phyloP scores from a whole-genome alignment of 306 rosid genomes.

The barrel medic (Medicago truncatula) region DNA sequence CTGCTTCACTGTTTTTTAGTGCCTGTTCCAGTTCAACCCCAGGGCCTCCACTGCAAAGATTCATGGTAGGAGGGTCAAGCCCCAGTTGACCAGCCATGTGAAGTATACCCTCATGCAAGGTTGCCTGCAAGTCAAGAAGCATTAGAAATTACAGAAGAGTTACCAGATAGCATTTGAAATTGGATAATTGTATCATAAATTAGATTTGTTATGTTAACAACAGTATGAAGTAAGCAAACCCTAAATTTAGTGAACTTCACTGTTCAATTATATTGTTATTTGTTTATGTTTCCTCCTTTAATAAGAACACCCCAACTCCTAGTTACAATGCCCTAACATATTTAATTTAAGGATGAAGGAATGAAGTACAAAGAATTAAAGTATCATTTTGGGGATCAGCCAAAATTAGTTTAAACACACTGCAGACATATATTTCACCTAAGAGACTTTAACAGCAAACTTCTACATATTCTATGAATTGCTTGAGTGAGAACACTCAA shows the following conservation, averaged over 20 bases:
- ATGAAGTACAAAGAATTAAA: slow-evolving; percentile 6
- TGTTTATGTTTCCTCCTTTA: not conserved
- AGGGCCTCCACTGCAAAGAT: slow-evolving; percentile 72
- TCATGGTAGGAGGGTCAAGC: slow-evolving; percentile 93
- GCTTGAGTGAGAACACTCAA: not conserved
- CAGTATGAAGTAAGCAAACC: slow-evolving; percentile 16
- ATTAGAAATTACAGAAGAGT: slow-evolving; percentile 20
- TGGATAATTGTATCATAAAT: slow-evolving; percentile 22
- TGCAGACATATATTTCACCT: not conserved
- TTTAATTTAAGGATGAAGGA: slow-evolving; percentile 1
- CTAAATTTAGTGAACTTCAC: not conserved
- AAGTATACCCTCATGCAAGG: slow-evolving; percentile 84
- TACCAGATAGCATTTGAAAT: slow-evolving; percentile 21
- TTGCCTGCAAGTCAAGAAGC: slow-evolving; percentile 65
- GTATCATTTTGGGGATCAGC: slow-evolving; percentile 4
- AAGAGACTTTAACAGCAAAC: not conserved
- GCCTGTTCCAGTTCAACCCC: slow-evolving; percentile 78
- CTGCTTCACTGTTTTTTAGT: slow-evolving; percentile 86
- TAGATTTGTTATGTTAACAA: not conserved
- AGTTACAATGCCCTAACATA: not conserved
- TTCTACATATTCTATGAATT: no score
- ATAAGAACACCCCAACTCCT: not conserved
- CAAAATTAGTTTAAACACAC: slow-evolving; percentile 8
- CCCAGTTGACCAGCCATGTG: slow-evolving; percentile 99
- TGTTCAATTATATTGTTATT: not conserved